A percentile compares a stretch with the other conserved stretches of the same genome.
Evolutionary conservation across 106 monocot species (phyloP).

Genomic region (Dioscorea zingiberensis): DNA sequence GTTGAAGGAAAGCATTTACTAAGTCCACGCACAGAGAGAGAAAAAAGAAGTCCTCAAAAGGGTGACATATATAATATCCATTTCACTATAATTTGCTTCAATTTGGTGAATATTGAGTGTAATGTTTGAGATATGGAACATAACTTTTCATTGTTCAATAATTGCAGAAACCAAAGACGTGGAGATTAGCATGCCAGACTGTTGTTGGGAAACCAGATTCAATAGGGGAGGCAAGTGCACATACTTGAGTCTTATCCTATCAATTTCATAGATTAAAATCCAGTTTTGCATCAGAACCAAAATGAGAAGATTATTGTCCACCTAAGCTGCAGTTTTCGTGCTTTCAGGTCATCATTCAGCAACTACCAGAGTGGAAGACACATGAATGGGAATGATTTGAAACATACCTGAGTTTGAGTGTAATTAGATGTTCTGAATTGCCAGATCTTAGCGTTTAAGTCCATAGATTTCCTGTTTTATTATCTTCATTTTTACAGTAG

Average conservation of each 20-base stretch:
- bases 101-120: background rate
- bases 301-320: background rate
- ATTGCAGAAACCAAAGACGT: conserved; percentile 81
- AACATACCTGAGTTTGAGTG: background rate
- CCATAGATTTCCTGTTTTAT: background rate
- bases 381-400: conserved; percentile 54
- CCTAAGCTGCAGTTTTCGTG: background rate
- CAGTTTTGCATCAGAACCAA: background rate
- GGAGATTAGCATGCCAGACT: conserved; percentile 92
- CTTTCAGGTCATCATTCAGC: conserved; percentile 76
- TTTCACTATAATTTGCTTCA: background rate
- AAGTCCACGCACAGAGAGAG: conserved; percentile 51
- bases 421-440: background rate
- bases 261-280: background rate
- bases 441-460: background rate
- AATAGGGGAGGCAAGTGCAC: conserved; percentile 53
- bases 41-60: conserved; percentile 79
- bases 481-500: background rate
- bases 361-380: conserved; percentile 79
- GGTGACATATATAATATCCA: conserved; percentile 13
- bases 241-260: background rate
- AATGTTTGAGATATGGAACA: background rate
- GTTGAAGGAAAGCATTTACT: conserved; percentile 74
- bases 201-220: conserved; percentile 64
- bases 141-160: background rate